Evolutionary conservation across 495 filamentous ascomycete species (phyloP).

Genomic region (Aspergillus steynii): DNA sequence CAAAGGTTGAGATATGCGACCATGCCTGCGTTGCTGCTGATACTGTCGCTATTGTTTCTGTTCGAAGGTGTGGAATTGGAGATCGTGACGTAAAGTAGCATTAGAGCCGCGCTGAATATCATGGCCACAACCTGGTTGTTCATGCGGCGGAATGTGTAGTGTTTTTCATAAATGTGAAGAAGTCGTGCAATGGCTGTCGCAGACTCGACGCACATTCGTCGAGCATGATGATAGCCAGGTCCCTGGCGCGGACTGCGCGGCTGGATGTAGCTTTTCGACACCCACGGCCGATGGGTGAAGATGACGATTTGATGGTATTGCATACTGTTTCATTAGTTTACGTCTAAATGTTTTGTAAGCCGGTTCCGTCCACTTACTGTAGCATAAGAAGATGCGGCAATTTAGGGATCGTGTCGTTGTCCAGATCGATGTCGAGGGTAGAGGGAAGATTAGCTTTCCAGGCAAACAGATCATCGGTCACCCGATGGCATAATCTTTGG

Average conservation of each 20-base stretch:
- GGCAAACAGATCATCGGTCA: constrained; percentile 46
- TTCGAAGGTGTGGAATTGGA: constrained; percentile 35
- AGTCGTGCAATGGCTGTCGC: constrained; percentile 46
- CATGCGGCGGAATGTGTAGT: constrained; percentile 51
- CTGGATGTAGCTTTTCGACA: constrained; percentile 51
- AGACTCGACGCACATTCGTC: constrained; percentile 50
- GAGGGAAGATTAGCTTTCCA: constrained; percentile 50
- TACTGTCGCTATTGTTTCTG: constrained; percentile 23
- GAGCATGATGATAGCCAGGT: constrained; percentile 47
- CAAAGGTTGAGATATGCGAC: constrained; percentile 48
- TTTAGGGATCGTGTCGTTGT: constrained; percentile 36
- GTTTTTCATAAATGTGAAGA: constrained; percentile 49
- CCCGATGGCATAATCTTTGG: constrained; percentile 44
- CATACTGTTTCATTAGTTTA: constrained; percentile 34
- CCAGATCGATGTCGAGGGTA: constrained; percentile 40
- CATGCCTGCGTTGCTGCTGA: constrained; percentile 38
- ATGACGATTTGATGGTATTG: constrained; percentile 56
- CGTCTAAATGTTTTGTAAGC: neutral
- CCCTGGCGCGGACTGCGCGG: constrained; percentile 45
- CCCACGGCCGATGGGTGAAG: constrained; percentile 51
- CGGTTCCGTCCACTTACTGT: constrained; percentile 33
- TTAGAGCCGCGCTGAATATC: constrained; percentile 51
- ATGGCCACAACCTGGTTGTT: constrained; percentile 53
- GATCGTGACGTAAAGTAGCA: constrained; percentile 49
- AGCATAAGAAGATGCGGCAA: constrained; percentile 51